Conservation (phyloP, 495 filamentous ascomycete genomes). For the Staphylotrichum tortipilum region DNA sequence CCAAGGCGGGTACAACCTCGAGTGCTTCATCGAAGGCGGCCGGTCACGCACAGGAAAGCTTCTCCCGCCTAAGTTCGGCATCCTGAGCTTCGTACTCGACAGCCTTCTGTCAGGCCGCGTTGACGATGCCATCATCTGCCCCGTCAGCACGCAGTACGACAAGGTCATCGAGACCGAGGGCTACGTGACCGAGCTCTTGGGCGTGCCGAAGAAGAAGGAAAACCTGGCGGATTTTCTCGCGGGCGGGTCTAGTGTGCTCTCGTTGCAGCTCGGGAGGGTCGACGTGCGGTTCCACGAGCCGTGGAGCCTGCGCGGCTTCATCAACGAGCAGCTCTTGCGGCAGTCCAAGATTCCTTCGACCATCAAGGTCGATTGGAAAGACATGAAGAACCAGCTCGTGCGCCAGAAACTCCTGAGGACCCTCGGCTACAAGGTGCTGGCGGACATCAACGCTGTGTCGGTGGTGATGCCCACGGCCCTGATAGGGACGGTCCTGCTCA, state of each 20-base stretch:
- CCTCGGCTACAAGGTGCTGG: conserved; percentile 81
- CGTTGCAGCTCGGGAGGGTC: conserved; percentile 79
- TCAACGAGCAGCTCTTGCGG: conserved; percentile 59
- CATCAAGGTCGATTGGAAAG: conserved; percentile 33
- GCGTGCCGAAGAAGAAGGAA: conserved; percentile 89
- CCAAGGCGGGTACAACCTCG: conserved; percentile 84
- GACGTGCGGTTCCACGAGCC: conserved; percentile 94
- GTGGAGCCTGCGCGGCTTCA: conserved; percentile 77
- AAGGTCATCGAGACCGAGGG: conserved; percentile 97
- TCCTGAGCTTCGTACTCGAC: conserved; percentile 84
- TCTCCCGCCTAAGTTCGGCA: conserved; percentile 91
- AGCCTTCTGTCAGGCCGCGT: conserved; percentile 81
- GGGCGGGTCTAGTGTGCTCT: conserved; percentile 75
- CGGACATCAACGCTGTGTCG: conserved; percentile 89
- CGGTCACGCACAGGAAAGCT: conserved; percentile 90
- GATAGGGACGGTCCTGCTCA: conserved; percentile 88
- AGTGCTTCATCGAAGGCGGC: conserved; percentile 95
- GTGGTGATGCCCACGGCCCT: conserved; percentile 97
- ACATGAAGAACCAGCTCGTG: conserved; percentile 36
- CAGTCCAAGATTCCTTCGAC: conserved; percentile 31
- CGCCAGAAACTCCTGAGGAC: conserved; percentile 63
- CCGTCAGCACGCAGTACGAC: conserved; percentile 95
- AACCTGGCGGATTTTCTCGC: conserved; percentile 81
- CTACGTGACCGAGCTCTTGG: conserved; percentile 88
- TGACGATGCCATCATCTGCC: conserved; percentile 83